Evolutionary conservation across 2,329 filamentous ascomycete genomes (phyloP).

Genomic region (Mollisiaceae sp.): DNA sequence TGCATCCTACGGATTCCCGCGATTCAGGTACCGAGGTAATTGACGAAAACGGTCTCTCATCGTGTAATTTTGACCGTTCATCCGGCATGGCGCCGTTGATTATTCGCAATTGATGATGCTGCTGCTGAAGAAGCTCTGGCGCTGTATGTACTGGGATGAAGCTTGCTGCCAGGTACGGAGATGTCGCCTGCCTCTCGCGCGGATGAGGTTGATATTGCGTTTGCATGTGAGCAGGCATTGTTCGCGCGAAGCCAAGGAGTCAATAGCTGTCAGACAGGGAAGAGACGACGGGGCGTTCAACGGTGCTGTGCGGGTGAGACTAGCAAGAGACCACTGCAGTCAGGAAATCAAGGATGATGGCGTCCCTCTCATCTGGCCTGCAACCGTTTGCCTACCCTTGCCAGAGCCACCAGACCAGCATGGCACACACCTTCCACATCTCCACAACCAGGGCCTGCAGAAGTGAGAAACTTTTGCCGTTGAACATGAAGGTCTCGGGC

Average conservation of each 20-base stretch:
- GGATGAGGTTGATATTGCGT: conserved; percentile 36
- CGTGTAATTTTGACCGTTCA: conserved; percentile 10
- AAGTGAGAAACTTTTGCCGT: conserved; percentile 28
- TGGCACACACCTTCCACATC: conserved; percentile 24
- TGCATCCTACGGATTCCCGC: background rate
- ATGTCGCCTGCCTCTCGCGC: background rate
- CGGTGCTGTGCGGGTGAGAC: conserved; percentile 26
- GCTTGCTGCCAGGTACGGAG: conserved; percentile 28
- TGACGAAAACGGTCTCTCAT: background rate
- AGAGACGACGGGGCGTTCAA: conserved; percentile 17
- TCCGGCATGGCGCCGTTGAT: conserved; percentile 7
- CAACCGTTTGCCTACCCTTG: conserved; percentile 17
- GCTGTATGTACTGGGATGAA: conserved; percentile 2
- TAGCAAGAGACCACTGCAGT: conserved; percentile 10
- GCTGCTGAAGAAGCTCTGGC: background rate
- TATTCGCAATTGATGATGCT: background rate
- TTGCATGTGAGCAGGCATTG: conserved; percentile 30
- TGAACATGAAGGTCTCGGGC: conserved; percentile 11
- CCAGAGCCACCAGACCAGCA: conserved; percentile 20
- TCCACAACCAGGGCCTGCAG: conserved; percentile 13
- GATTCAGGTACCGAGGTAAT: conserved; percentile 23
- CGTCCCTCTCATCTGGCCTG: conserved; percentile 18
- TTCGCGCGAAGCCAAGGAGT: conserved; percentile 13
- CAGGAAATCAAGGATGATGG: conserved; percentile 26
- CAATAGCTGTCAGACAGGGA: conserved; percentile 34